Evolutionary conservation across 2,329 filamentous ascomycete genomes (phyloP), one percentile per base, ranked within the genome.

Genomic region (Xylariaceae sp.): DNA sequence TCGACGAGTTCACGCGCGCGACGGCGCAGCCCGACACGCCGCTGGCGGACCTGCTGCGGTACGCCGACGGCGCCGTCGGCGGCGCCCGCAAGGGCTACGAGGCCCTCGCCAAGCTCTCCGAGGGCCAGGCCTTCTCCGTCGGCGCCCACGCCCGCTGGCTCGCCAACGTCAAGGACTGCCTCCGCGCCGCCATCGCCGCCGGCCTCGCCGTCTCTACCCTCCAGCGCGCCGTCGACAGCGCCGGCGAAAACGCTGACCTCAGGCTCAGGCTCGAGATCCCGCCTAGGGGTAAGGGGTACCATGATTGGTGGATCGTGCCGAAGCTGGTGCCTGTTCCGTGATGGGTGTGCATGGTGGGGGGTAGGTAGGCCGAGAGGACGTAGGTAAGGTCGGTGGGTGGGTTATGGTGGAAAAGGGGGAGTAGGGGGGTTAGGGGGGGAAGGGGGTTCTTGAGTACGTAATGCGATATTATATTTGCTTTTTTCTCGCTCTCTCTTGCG

Each of bases 141-240:
- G 80, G 81, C 9, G 81, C 79, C 44, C 81, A 89, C 63, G 82
- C 81, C 10, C 80, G 84, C 52, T 92, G 89, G 88, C 69, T 81
- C 18, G 75, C 75, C 20, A 79, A 83, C 20, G 76, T 82, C 10
- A 88, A 85, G 70, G 80, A 83, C 57, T 81, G 81, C 9, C 77
- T 89, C 65, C 86, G 85, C 66, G 84, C 88, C n/a, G 88, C 86
- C 62, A 91, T 93, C 58, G 85, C 85, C 7, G 80, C 87, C 0
- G 85, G 84, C 5, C 81, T 92, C 60, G 84, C 86, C 0, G 80
- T 90, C 43, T 79, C 80, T 20, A 79, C 78, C 1, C 71, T 89
- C 46, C 82, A 81, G 65, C 88, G 85, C 70, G 81, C 80, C 2
- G 64, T 88, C 20, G 52, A 57, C n/a, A 32, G 47, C 43, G 40